Evolutionary conservation across 495 filamentous ascomycete species (phyloP).

Genomic region (Paragyromitra xinjiangensis): DNA sequence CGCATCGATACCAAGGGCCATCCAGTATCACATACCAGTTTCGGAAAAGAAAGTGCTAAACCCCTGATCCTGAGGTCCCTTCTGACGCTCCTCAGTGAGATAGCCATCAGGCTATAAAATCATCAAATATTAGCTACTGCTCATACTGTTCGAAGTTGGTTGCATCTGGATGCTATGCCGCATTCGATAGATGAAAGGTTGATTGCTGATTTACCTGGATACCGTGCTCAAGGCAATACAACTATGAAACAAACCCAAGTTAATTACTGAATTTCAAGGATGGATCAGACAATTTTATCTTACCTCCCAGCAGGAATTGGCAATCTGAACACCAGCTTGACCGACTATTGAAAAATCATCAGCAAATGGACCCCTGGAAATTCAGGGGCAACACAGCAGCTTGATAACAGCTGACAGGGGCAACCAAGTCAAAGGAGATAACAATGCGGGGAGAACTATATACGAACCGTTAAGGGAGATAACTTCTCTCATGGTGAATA

Average conservation of each 20-base stretch:
- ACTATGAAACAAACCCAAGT: conserved; percentile 65
- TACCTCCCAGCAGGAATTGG: conserved; percentile 99
- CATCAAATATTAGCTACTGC: conserved; percentile 60
- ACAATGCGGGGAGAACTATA: conserved; percentile 39
- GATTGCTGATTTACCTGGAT: conserved; percentile 77
- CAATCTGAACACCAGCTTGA: conserved; percentile 99
- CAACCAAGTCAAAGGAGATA: conserved; percentile 59
- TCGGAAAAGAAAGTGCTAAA: conserved; percentile 99
- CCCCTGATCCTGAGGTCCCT: conserved; percentile 88
- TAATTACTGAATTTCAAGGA: conserved; percentile 20
- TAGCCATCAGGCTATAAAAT: conserved; percentile 88
- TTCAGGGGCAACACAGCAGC: conserved; percentile 47
- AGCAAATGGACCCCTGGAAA: conserved; percentile 55
- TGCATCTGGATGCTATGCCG: neutral
- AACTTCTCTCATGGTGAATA: conserved; percentile 92
- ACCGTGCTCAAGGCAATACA: conserved; percentile 99
- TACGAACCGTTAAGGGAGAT: conserved; percentile 97
- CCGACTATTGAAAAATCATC: conserved; percentile 74
- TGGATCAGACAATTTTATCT: conserved; percentile 56
- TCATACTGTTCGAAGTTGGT: neutral
- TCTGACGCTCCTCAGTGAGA: conserved; percentile 97
- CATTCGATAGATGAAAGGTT: neutral
- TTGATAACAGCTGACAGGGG: conserved; percentile 50
- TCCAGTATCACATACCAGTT: conserved; percentile 77
- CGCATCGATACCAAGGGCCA: neutral